Base-by-base conservation (phyloP, 192 early-diverging fungal species). In the Coemansia umbellata region DNA sequence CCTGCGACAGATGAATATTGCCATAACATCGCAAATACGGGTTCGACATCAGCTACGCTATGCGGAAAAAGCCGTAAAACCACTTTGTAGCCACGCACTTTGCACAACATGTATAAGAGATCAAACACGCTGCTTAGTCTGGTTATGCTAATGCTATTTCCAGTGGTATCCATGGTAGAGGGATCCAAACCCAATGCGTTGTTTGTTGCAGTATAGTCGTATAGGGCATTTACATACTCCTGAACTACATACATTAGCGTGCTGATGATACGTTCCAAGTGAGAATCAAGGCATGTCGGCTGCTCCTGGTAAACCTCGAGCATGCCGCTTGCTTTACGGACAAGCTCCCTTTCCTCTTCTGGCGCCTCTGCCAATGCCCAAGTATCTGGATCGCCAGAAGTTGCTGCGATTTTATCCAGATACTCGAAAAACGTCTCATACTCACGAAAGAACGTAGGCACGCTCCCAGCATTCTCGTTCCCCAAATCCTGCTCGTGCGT, bases 21-120 rank as follows among this genome's bases (percentile, higher is more conserved):
- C 63, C 74, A 63, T 8, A 92, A 63, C 39, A 91, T 84, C n/a
- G 77, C 78, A 56, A 94, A 82, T n/a, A 84, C 80, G 0, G 93
- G 93, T 58, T 97, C 95, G 5, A 98, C 69, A 63, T 95, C 90
- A 28, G 78, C 78, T 2, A 91, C 93, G 37, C 90, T 85, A 60
- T 99, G 91, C 1, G 91, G 80, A 37, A 99, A 87, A 57, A 99
- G 91, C 50, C 91, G 90, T 44, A 96, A 80, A 17, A 96, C 74
- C 3, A 88, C 86, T 67, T 99, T 97, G 74, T 85, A 85, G 8
- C 96, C 95, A 26, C 94, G 82, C 23, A 91, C 88, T 50, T 92
- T 94, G 67, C 82, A 85, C 37, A 96, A 60, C 22, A 80, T 77
- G 58, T 95, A 92, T 10, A 96, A 50, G 36, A 59, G 41, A 23